Conservation (phyloP, 2,329 filamentous ascomycete genomes). For the Ophiostoma himal-ulmi region DNA sequence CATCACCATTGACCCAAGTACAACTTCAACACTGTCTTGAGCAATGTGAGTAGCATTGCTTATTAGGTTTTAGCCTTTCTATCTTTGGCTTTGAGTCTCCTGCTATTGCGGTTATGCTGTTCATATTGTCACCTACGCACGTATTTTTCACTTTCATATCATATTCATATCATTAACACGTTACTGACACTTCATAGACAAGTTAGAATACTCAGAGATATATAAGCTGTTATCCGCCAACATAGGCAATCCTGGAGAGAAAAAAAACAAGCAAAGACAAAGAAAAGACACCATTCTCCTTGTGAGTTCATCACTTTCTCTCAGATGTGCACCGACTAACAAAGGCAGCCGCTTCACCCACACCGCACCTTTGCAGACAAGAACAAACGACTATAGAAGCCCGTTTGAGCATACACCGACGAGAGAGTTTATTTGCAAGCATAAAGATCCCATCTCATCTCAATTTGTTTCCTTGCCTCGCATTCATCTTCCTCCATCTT, state of each 20-base stretch:
- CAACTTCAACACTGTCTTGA: not conserved
- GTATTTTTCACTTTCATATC: not conserved
- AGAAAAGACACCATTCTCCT: not conserved
- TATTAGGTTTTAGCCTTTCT: not conserved
- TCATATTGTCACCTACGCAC: not conserved
- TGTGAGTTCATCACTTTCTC: not conserved
- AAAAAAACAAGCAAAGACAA: not conserved
- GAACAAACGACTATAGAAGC: not conserved
- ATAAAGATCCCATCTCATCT: not conserved
- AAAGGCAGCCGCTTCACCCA: not conserved
- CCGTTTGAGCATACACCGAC: not conserved
- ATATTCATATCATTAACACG: not conserved
- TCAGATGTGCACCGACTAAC: not conserved
- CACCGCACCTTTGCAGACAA: not conserved
- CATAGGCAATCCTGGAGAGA: not conserved
- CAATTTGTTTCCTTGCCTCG: not conserved
- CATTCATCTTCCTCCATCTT: not conserved
- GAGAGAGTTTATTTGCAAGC: not conserved
- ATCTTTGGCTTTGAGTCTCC: not conserved
- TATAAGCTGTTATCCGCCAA: not conserved
- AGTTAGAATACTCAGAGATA: not conserved
- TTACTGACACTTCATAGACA: not conserved
- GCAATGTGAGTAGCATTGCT: not conserved
- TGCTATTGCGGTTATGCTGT: not conserved
- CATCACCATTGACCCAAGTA: not conserved